Conservation (phyloP, 1,284 basidiomycete genomes). For the Neotropicomus parvogracilis region DNA sequence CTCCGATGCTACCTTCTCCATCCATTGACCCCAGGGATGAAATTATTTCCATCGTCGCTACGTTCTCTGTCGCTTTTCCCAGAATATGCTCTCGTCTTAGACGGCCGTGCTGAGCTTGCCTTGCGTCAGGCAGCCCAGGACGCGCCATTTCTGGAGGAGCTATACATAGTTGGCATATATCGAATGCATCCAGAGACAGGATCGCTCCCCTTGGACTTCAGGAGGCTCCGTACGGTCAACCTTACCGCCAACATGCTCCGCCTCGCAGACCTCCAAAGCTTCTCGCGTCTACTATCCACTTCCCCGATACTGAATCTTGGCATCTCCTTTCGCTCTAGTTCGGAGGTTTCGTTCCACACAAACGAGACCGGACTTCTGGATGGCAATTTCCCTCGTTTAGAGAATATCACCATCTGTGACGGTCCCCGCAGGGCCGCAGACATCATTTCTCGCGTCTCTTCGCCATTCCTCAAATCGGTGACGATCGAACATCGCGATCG, state of each 20-base stretch:
- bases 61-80: slow-evolving; percentile 13
- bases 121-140: slow-evolving; percentile 15
- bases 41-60: slow-evolving; percentile 17
- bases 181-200: background rate
- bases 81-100: slow-evolving; percentile 7
- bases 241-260: slow-evolving; percentile 12
- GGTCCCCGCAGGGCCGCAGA: slow-evolving; percentile 10
- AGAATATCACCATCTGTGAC: slow-evolving; percentile 7
- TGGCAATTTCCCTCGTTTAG: slow-evolving; percentile 4
- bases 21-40: slow-evolving; percentile 10
- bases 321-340: slow-evolving; percentile 3
- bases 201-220: slow-evolving; percentile 4
- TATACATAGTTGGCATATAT: slow-evolving; percentile 11
- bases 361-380: background rate
- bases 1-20: slow-evolving; percentile 14
- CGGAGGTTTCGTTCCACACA: slow-evolving; percentile 1
- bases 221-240: slow-evolving; percentile 11
- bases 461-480: slow-evolving; percentile 12
- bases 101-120: slow-evolving; percentile 14
- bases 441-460: slow-evolving; percentile 10
- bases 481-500: slow-evolving; percentile 6
- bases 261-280: slow-evolving; percentile 7
- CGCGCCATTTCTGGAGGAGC: slow-evolving; percentile 10
- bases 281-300: slow-evolving; percentile 10
- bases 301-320: slow-evolving; percentile 9